Evolutionary conservation across 495 filamentous ascomycete species (phyloP).

Genomic region (Neurospora sp.): DNA sequence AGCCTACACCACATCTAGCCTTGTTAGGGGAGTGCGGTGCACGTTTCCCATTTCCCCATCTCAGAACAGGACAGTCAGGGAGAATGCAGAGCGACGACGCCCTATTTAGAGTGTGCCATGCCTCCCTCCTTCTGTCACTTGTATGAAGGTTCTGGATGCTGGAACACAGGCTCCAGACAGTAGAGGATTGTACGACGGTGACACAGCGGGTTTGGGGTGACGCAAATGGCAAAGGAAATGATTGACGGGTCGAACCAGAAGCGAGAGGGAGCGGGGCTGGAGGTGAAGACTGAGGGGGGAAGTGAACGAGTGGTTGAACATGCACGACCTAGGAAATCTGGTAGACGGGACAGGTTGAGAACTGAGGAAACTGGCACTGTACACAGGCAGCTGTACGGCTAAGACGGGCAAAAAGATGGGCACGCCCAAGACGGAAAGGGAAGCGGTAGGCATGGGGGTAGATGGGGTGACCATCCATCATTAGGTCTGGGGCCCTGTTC

Average conservation of each 20-base stretch:
- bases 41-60: background rate
- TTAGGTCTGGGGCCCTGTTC: background rate
- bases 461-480: background rate
- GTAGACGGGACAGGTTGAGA: background rate
- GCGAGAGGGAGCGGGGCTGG: background rate
- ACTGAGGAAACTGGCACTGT: background rate
- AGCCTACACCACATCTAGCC: background rate
- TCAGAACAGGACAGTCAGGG: background rate
- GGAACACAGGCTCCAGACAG: background rate
- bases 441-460: background rate
- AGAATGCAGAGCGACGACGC: background rate
- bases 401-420: background rate
- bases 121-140: background rate
- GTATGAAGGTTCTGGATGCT: background rate
- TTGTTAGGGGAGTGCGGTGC: background rate
- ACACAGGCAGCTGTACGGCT: background rate
- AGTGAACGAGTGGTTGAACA: background rate
- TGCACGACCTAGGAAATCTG: background rate
- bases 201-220: background rate
- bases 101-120: background rate
- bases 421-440: background rate
- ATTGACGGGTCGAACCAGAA: background rate
- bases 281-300: background rate
- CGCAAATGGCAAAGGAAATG: background rate
- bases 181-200: background rate